Conservation (phyloP, 805 yeast genomes). For the Saturnispora zaruensis region DNA sequence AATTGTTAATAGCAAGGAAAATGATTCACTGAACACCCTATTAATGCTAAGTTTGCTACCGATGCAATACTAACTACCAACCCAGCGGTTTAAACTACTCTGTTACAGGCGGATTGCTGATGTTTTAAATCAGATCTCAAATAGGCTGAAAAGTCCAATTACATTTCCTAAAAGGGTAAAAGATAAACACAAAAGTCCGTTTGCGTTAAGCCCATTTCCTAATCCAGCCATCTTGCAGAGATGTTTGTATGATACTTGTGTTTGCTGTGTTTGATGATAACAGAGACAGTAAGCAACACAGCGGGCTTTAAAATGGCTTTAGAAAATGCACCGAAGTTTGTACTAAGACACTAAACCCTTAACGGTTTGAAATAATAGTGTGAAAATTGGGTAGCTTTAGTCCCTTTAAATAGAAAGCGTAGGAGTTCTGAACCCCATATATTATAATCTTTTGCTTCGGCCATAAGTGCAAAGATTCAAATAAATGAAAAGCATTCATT, state of each 20-base stretch:
- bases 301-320: too few relatives aligned
- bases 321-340: too few relatives aligned
- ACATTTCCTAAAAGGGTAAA: slow-evolving; percentile 1
- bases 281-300: neutral
- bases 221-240: neutral
- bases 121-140: neutral
- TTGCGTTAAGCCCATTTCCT: neutral
- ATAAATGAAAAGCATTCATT: too few relatives aligned
- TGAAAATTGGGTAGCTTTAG: too few relatives aligned
- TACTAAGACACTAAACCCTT: too few relatives aligned
- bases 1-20: neutral
- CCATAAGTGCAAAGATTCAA: too few relatives aligned
- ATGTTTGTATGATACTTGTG: neutral
- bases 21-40: neutral
- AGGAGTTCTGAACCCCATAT: too few relatives aligned
- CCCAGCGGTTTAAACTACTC: too few relatives aligned
- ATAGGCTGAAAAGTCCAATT: neutral
- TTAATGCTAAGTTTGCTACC: neutral
- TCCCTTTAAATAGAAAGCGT: too few relatives aligned
- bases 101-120: neutral
- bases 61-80: too few relatives aligned
- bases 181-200: neutral
- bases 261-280: neutral
- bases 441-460: too few relatives aligned
- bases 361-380: too few relatives aligned